These are phyloP conservation scores for Seiridium cupressi DNA, from an alignment of 2,329 filamentous ascomycete genomes.

Conservation along the genomic window DNA sequence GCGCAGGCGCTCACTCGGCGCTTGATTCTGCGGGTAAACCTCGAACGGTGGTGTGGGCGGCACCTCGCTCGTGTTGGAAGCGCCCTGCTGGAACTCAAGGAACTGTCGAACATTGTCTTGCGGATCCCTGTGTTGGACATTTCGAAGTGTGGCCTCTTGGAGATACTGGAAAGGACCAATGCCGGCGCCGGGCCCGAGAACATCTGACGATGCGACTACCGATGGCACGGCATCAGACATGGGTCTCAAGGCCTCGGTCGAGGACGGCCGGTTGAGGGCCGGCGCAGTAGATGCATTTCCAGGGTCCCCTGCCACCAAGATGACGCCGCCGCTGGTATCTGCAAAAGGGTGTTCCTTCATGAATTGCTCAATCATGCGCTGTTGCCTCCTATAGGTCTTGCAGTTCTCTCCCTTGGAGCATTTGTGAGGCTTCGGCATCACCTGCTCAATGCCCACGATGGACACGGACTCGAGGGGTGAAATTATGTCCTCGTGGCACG, in stretches of 20 bases:
- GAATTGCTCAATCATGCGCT: conserved; percentile 73
- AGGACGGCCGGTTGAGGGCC: conserved; percentile 52
- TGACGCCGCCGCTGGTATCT: conserved; percentile 61
- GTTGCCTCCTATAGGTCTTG: conserved; percentile 76
- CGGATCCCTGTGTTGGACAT: conserved; percentile 71
- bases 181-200: conserved; percentile 68
- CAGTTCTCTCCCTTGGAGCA: conserved; percentile 88
- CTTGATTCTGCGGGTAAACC: conserved; percentile 47
- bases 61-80: conserved; percentile 48
- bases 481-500: conserved; percentile 61
- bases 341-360: conserved; percentile 72
- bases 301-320: conserved; percentile 76
- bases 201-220: conserved; percentile 86
- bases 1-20: conserved; percentile 55
- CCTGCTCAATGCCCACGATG: conserved; percentile 88
- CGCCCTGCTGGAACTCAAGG: conserved; percentile 71
- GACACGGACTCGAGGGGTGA: conserved; percentile 82
- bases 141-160: conserved; percentile 70
- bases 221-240: conserved; percentile 77
- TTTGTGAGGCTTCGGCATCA: conserved; percentile 78
- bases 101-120: conserved; percentile 94
- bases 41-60: conserved; percentile 70
- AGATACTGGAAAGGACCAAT: conserved; percentile 66
- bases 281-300: conserved; percentile 69
- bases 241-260: conserved; percentile 58